Evolutionary conservation across 2,329 filamentous ascomycete genomes (phyloP), one percentile per base, ranked within the genome.

Genomic region (Gliomastix tumulicola): DNA sequence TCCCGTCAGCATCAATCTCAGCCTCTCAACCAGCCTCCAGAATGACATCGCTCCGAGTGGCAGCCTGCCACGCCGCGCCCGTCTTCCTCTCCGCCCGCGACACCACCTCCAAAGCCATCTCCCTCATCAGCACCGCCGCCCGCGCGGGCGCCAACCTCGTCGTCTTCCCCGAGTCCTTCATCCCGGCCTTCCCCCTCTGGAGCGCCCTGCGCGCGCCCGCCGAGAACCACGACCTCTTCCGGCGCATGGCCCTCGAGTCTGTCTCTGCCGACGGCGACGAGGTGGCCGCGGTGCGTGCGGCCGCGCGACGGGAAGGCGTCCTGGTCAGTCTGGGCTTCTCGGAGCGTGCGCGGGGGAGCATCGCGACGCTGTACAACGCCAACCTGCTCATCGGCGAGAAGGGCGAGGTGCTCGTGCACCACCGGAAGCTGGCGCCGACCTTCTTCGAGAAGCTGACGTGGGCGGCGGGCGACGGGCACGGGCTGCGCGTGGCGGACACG

Each of bases 361-460:
- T 53, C 17, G 70, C 61, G 0, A 68, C 62, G 1, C 41, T 76
- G 2, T 76, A 63, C 48, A 76, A 76, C 43, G 65, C 69, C 0
- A 71, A 71, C 19, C 12, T 76, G 0, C 50, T 74, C 16, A 68
- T 76, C 30, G 55, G 54, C 1, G 41, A 47, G 3, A 41, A 59
- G 4, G 71, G 72, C 1, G 46, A 66, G 4, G 54, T 75, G 2
- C 39, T 71, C 3, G 60, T 68, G 1, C 71, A 75, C 38, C 70
- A 76, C 39, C 57, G 72, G 2, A 77, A 77, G 38, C 48, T 76
- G 2, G 59, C 71, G 48, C 69, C 72, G 0, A 76, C 71, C 0
- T 76, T 74, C 47, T 76, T 67, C 40, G 74, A 77, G 51, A 76
- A 75, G 43, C 44, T 76, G 17, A 70, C 64, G 0, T 76, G 72